These are phyloP conservation scores for Paspalum vaginatum DNA, from an alignment of 176 grass and related monocot genomes.

Conservation along the genomic window DNA sequence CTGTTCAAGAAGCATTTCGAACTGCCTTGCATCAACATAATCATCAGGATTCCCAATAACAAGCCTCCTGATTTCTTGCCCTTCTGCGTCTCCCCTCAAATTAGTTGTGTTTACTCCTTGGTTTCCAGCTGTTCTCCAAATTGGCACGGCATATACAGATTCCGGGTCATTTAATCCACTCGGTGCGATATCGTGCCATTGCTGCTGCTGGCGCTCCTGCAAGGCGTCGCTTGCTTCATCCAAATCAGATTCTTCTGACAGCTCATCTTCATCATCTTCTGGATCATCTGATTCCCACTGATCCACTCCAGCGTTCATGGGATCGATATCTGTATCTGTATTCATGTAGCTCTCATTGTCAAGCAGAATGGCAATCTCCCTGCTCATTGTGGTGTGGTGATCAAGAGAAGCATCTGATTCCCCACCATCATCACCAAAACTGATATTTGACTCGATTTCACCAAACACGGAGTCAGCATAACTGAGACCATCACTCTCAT, in stretches of 20 bases:
- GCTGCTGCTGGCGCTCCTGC: conserved; percentile 42
- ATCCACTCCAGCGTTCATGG: conserved; percentile 71
- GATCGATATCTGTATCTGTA: conserved; percentile 83
- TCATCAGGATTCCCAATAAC: conserved; percentile 68
- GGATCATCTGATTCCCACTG: conserved; percentile 78
- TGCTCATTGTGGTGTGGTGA: conserved; percentile 46
- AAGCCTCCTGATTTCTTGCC: conserved; percentile 36
- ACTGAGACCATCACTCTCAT: conserved; percentile 67
- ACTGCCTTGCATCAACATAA: conserved; percentile 73
- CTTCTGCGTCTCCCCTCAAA: conserved; percentile 38
- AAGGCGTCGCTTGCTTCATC: conserved; percentile 43
- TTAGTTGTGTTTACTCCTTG: conserved; percentile 34
- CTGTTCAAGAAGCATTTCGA: conserved; percentile 77
- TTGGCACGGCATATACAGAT: conserved; percentile 45
- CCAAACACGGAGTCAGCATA: conserved; percentile 60
- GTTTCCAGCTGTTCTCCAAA: conserved; percentile 36
- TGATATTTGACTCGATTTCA: conserved; percentile 77
- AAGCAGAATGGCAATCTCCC: conserved; percentile 57
- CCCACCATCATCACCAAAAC: conserved; percentile 65
- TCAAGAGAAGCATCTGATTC: conserved; percentile 82
- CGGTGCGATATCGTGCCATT: conserved; percentile 23
- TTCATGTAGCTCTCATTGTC: conserved; percentile 61
- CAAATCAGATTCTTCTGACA: conserved; percentile 65
- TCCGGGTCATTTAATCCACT: conserved; percentile 33
- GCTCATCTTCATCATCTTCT: conserved; percentile 57